phyloP scores from a whole-genome alignment of 768 basidiomycete genomes.

The Chalciporus sphaerocephalus region DNA sequence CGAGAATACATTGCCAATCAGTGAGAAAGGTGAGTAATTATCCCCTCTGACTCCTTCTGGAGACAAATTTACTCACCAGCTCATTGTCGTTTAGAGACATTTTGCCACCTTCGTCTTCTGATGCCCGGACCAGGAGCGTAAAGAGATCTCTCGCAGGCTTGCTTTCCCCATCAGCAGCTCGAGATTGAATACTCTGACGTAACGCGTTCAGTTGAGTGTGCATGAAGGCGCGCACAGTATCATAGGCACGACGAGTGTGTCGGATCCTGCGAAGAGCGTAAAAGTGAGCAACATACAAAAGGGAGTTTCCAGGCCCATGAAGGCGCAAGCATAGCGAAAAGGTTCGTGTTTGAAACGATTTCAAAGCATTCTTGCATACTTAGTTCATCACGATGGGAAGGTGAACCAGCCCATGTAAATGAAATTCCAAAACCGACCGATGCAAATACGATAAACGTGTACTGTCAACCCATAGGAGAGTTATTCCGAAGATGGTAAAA shows the following conservation, averaged over 20 bases:
- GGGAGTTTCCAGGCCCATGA: slow-evolving; percentile 24
- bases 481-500: not conserved
- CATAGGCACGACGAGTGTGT: slow-evolving; percentile 18
- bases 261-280: slow-evolving; percentile 11
- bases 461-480: slow-evolving; percentile 5
- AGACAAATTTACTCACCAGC: slow-evolving; percentile 9
- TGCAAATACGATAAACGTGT: slow-evolving; percentile 20
- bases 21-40: not conserved
- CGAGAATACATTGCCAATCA: slow-evolving; percentile 52
- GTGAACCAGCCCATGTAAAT: slow-evolving; percentile 17
- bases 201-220: slow-evolving; percentile 6
- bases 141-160: slow-evolving; percentile 19
- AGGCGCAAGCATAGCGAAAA: slow-evolving; percentile 19
- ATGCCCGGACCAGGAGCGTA: slow-evolving; percentile 18
- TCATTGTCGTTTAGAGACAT: slow-evolving; percentile 15
- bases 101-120: slow-evolving; percentile 17
- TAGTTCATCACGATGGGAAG: slow-evolving; percentile 17
- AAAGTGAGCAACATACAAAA: slow-evolving; percentile 4
- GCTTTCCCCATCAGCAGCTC: not conserved
- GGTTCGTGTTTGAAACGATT: slow-evolving; percentile 7
- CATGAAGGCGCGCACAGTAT: slow-evolving; percentile 23
- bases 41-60: not conserved
- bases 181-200: slow-evolving; percentile 11
- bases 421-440: slow-evolving; percentile 24
- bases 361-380: slow-evolving; percentile 19